Base-by-base conservation (phyloP, 768 basidiomycete species). In the Boletus rubroflammeus region DNA sequence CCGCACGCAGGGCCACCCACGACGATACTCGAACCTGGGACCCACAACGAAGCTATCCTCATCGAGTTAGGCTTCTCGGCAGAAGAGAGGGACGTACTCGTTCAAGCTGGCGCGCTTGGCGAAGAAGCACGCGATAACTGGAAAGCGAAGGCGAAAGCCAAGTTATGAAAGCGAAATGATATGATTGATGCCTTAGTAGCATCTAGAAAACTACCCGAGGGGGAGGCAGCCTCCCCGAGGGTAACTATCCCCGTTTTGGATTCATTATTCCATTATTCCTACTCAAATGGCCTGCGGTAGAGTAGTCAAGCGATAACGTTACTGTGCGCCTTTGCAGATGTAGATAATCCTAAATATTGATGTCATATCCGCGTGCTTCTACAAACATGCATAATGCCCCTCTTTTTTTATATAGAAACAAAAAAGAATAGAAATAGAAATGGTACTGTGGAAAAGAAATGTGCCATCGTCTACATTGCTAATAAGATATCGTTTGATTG, bases 1-100 rank as follows among this genome's bases (percentile, higher is more conserved):
- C 55, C 45, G 43, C 29, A 50, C 14, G 36, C 52, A 31, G 51
- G 40, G 25, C 35, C 54, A 8, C 50, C 51, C n/a, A 11, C 43
- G 9, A 60, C 53, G 25, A 51, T 71, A 10, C 63, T 82, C 23
- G 40, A 66, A 38, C 77, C 83, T 6, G 86, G 86, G 26, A 53
- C 71, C 25, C 81, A 88, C 65, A 85, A 78, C 11, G 58, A 73
- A 11, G 77, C 79, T 36, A 71, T 88, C 34, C 72, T 88, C 26
- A 56, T 47, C 13, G 85, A 83, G 56, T 56, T 82, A 35, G 83
- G 83, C 2, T 36, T 84, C 17, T 71, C 70, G n/a, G 62, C 67
- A n/a, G 60, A 58, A 9, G 75, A 83, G 54, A 62, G 72, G 42
- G 62, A 61, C 53, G 55, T 59, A 44, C 75, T 87, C 52, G 63